A percentile compares a stretch with the other conserved stretches of the same genome.
Conservation (phyloP, 306 rosid genomes). For the Pterocarpus macrocarpus region DNA sequence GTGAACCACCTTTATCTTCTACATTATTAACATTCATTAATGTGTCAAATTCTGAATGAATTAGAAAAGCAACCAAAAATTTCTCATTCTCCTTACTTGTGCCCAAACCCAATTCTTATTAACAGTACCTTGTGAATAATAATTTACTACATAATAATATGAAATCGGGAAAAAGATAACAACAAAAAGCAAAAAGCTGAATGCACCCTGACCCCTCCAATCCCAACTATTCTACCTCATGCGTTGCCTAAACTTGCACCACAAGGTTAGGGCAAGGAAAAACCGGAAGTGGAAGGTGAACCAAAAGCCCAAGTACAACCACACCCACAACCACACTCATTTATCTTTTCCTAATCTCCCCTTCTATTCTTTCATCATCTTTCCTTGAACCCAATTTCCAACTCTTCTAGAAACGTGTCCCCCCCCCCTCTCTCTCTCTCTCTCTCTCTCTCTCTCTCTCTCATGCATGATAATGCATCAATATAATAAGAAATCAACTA, state of each 20-base stretch:
- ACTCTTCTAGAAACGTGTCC: constrained; percentile 77
- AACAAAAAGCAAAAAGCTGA: constrained; percentile 58
- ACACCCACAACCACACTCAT: constrained; percentile 63
- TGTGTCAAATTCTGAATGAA: too few relatives aligned
- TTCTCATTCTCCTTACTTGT: too few relatives aligned
- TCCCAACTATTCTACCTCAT: constrained; percentile 51
- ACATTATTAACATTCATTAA: too few relatives aligned
- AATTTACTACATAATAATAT: constrained; percentile 47
- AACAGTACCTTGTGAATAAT: too few relatives aligned
- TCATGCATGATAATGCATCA: constrained; percentile 62
- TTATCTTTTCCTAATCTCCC: constrained; percentile 49
- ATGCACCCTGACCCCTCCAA: constrained; percentile 50
- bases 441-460: constrained; percentile 47
- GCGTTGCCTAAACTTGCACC: constrained; percentile 72
- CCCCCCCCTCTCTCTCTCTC: background rate
- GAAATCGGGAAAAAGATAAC: constrained; percentile 53
- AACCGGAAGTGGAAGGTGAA: constrained; percentile 78
- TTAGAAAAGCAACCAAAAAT: too few relatives aligned
- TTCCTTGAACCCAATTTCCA: constrained; percentile 65
- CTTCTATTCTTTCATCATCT: constrained; percentile 59
- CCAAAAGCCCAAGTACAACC: constrained; percentile 77
- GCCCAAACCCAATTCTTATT: too few relatives aligned
- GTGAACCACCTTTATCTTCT: too few relatives aligned
- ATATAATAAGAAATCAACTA: constrained; percentile 77
- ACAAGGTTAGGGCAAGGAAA: constrained; percentile 58